Evolutionary conservation across 2,329 filamentous ascomycete genomes (phyloP), one percentile per base, ranked within the genome.

Genomic region (Tetracladium maxilliforme): DNA sequence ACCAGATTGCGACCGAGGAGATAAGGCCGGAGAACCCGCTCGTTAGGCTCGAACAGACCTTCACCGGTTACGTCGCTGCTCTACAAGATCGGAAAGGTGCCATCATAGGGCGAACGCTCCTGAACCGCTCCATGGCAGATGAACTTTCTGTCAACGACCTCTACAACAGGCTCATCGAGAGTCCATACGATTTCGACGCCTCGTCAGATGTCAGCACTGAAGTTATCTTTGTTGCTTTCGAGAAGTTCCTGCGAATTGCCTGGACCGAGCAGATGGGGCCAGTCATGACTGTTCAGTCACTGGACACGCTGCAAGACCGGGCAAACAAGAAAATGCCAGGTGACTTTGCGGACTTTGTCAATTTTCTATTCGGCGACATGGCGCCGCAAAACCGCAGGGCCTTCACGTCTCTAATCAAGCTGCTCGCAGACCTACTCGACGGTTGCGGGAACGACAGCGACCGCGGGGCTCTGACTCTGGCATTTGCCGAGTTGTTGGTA

Each of bases 381-480:
- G 66, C 70, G 10, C 71, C 72, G 1, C 72, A 77, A 38, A 77
- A 77, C 35, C 61, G 68, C 34, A 70, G 86, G 32, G 84, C 86
- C 1, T 81, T 94, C 35, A 77, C 78, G 19, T 71, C 78, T 1
- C 67, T 93, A 25, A 75, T 94, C 42, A 87, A 83, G 41, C 62
- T 95, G 16, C 61, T 95, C 14, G 80, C 82, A 1, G 83, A 93
- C 42, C 58, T 95, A 16, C 65, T 94, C 6, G 84, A 92, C 35
- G 84, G 82, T 4, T 93, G 84, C 36, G 76, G 76, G 25, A 93
- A 92, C 40, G 87, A 94, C 43, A 79, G 83, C 16, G 87, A 94
- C 44, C 69, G 86, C 23, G 87, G 87, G 24, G 80, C 82, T 13
- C 53, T 95, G 38, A 94, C 84, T 1, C 70, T 82, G 22, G 80